Base-by-base conservation (phyloP, 106 monocot genomes). In the Allium cepa region DNA sequence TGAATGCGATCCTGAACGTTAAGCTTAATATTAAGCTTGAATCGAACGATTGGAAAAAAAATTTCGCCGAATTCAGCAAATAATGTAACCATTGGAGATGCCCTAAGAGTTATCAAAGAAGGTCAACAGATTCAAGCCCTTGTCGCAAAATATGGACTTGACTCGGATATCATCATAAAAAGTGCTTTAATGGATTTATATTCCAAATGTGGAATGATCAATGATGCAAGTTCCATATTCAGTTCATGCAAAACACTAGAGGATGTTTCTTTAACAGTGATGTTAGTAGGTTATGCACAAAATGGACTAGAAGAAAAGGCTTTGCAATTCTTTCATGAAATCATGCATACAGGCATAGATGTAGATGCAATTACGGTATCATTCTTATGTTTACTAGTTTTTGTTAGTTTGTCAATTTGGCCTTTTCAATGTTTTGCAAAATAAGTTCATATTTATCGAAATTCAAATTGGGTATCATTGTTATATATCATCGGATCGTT, bases 141-240 rank as follows among this genome's bases (percentile, higher is more conserved):
- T 14, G 67, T 77, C 53, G 47, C 81, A 47, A 84, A 79, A 68
- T 74, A 63, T 45, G 84, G 84, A 17, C 66, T 78, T 10, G 60
- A 14, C 2, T 17, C 12, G 11, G 84, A 92, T 17, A 66, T 85
- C 15, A 71, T 73, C 47, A 77, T 86, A 15, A 77, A 84, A 69
- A 89, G 84, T 49, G 76, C 84, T 17, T 47, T 90, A 17, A 92
- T 90, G 92, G 97, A 97, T 53, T 50, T 89, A 79, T 97, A 97
- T 75, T 87, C 89, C 22, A 97, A 92, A 57, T 92, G 92, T 18
- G 84, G 88, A 16, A 48, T 69, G 56, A 74, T 83, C 13, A 79
- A 84, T 3, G 91, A 86, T 45, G 89, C 89, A 0, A 71, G 75
- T 28, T 26, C 57, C 53, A 50, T 97, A 36, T 92, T 97, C 65